Percentiles rank a stretch among this genome's conserved stretches.
Conservation (phyloP, 306 rosid genomes). For the Gastrolobium villosum region DNA sequence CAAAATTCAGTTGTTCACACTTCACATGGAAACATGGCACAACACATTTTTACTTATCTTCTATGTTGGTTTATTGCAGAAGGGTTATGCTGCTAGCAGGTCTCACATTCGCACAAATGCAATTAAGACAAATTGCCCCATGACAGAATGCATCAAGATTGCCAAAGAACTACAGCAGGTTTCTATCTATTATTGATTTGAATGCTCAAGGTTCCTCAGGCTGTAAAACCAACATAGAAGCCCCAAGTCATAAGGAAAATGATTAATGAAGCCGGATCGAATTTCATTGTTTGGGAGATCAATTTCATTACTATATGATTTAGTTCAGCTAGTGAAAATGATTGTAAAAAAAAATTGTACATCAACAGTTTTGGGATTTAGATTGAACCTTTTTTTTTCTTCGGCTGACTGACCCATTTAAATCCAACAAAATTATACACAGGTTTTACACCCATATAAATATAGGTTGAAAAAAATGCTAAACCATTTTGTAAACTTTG, state of each 20-base stretch:
- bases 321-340: too few relatives aligned
- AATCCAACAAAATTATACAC: too few relatives aligned
- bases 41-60: neutral
- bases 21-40: neutral
- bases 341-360: too few relatives aligned
- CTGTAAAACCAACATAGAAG: neutral
- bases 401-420: too few relatives aligned
- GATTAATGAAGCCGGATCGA: too few relatives aligned
- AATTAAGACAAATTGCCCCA: slow-evolving; percentile 89
- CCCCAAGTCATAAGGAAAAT: too few relatives aligned
- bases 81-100: slow-evolving; percentile 87
- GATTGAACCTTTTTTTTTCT: too few relatives aligned
- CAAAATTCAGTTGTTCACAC: slow-evolving; percentile 6
- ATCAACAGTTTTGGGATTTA: too few relatives aligned
- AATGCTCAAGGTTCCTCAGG: slow-evolving; percentile 26
- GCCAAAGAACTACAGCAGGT: slow-evolving; percentile 67
- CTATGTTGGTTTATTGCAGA: slow-evolving; percentile 64
- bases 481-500: neutral
- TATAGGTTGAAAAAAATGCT: too few relatives aligned
- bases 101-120: slow-evolving; percentile 87
- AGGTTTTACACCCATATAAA: too few relatives aligned
- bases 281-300: too few relatives aligned
- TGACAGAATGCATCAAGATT: slow-evolving; percentile 82
- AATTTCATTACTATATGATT: too few relatives aligned
- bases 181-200: slow-evolving; percentile 38